Evolutionary conservation across 441 rosid genomes (phyloP), one percentile per base, ranked within the genome.

Genomic region (Pelargonium fulgidum): DNA sequence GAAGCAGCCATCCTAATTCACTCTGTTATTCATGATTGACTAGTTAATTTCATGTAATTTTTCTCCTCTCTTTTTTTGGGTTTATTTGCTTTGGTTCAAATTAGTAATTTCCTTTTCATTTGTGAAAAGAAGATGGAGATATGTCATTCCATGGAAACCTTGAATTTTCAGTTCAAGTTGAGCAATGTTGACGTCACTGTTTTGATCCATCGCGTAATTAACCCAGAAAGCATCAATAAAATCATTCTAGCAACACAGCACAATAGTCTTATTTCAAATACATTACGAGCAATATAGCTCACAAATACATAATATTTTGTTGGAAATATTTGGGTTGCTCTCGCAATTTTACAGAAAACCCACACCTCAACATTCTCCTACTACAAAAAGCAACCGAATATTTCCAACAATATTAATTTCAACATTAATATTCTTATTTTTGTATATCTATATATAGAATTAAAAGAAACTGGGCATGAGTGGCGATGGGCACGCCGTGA

Each of bases 1-100:
- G 96, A 92, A 76, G 96, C 90, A 47, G 66, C 91, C 67, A 82
- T 89, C 70, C 71, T 90, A 48, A 83, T 92, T 62, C 91, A 89
- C 73, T 76, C 91, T 72, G 82, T 83, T 71, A 72, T 90, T 69
- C 87, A 77, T 67, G 92, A 85, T 62, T 85, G 20, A 4, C 20
- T 54, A 33, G 39, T 33, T 3, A 33, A 33, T 33, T 33, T 33
- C 39, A 33, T 33, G 39, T 33, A 3, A 33, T 33, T 33, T 33
- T 3, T 33, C 39, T 26, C 3, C 33, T 26, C 3, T 26, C 3
- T 26, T 26, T 26, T 26, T 26, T 26, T 3, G 24, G 24, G n/a
- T 22, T 22, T 22, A 22, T 22, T 22, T 22, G 24, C 24, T 22
- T 22, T 22, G 24, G 24, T 22, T 22, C 24, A 22, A 22, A 22